phyloP scores from a whole-genome alignment of 306 rosid genomes.

The Corylus americana region DNA sequence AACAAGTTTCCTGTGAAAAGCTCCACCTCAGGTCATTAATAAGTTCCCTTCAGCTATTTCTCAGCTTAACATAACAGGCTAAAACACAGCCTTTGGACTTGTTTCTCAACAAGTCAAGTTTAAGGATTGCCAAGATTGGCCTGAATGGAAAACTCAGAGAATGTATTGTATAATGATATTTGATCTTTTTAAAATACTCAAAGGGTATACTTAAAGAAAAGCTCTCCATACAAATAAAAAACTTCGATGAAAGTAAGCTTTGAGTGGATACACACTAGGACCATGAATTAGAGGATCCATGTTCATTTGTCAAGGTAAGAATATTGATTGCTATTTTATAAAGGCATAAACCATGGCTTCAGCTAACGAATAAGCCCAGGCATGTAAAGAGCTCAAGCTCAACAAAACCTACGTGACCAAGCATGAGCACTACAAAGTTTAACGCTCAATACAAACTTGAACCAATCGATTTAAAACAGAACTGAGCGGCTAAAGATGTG shows the following conservation, averaged over 20 bases:
- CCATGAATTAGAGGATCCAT: not conserved
- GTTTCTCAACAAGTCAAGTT: constrained; percentile 22
- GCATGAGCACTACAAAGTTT: not conserved
- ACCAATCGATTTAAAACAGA: not conserved
- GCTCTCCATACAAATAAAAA: not conserved
- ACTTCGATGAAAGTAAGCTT: not conserved
- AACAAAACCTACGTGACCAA: not conserved
- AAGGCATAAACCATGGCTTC: not conserved
- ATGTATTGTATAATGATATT: not conserved
- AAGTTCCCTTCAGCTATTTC: not conserved
- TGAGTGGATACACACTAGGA: not conserved
- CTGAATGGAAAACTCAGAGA: not conserved
- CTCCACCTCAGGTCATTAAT: constrained; percentile 14
- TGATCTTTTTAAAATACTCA: not conserved
- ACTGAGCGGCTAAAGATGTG: not conserved
- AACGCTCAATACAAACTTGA: no score
- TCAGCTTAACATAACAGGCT: constrained; percentile 2
- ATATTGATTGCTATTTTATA: not conserved
- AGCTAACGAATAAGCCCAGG: not conserved
- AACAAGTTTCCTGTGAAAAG: not conserved
- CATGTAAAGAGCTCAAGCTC: not conserved
- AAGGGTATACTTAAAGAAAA: not conserved
- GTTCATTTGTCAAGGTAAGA: not conserved
- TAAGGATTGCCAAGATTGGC: constrained; percentile 14
- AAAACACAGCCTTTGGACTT: not conserved